A percentile compares a stretch with the other conserved stretches of the same genome.
Conservation (phyloP, 2,329 filamentous ascomycete species). For the Nemania diffusa region DNA sequence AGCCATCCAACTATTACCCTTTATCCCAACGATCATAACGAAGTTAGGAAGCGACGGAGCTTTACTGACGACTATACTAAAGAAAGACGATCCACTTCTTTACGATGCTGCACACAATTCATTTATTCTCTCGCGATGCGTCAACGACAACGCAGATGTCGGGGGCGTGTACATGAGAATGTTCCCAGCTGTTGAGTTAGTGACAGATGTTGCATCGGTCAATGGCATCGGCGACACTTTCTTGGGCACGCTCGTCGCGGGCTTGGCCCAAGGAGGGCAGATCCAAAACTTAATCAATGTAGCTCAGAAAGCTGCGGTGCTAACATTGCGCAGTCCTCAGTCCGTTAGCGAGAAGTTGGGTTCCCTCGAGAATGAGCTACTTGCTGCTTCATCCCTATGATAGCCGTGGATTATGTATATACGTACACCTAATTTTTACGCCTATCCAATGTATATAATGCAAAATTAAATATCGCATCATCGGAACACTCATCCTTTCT, state of each 20-base stretch:
- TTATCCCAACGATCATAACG: constrained; percentile 84
- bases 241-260: constrained; percentile 83
- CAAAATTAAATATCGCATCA: neutral
- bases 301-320: constrained; percentile 82
- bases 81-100: constrained; percentile 74
- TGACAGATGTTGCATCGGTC: constrained; percentile 83
- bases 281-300: constrained; percentile 74
- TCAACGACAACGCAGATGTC: constrained; percentile 61
- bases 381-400: constrained; percentile 35
- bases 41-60: constrained; percentile 84
- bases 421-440: neutral
- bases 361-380: constrained; percentile 57
- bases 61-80: constrained; percentile 77
- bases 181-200: constrained; percentile 72
- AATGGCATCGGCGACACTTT: constrained; percentile 97
- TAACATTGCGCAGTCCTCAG: constrained; percentile 79
- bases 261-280: constrained; percentile 70
- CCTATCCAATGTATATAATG: neutral
- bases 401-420: neutral
- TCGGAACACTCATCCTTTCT: neutral
- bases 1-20: constrained; percentile 85
- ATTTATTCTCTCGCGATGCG: constrained; percentile 76
- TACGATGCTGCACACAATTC: constrained; percentile 68
- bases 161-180: constrained; percentile 85
- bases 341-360: constrained; percentile 73